These are phyloP conservation scores for Dimocarpus longan DNA, from an alignment of 345 rosid species.

Conservation along the genomic window DNA sequence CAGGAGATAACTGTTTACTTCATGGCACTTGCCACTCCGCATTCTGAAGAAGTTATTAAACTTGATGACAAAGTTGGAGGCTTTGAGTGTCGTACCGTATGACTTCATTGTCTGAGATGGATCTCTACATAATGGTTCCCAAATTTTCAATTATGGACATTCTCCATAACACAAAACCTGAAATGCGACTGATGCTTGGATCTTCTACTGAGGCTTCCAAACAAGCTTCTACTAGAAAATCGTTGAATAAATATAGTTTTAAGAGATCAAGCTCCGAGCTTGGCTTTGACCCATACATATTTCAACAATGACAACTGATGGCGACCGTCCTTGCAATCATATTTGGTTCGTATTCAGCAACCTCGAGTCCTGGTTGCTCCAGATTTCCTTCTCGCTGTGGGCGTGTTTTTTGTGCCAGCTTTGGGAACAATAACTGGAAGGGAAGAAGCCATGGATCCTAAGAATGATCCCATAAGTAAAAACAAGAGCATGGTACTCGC, in stretches of 20 bases:
- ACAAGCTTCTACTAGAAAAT: conserved; percentile 65
- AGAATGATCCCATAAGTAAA: conserved; percentile 83
- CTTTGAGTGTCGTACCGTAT: conserved; percentile 91
- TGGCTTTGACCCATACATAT: conserved; percentile 49
- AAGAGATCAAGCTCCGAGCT: conserved; percentile 52
- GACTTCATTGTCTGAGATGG: conserved; percentile 90
- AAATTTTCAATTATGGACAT: conserved; percentile 84
- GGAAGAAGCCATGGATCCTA: conserved; percentile 89
- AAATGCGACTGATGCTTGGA: too few relatives aligned
- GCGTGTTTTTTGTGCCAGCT: conserved; percentile 94
- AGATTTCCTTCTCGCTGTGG: conserved; percentile 92
- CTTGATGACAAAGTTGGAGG: conserved; percentile 98
- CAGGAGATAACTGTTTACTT: conserved; percentile 78
- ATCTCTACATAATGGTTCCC: conserved; percentile 88
- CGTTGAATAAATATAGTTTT: conserved; percentile 51
- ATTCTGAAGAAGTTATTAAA: conserved; percentile 89
- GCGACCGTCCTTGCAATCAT: conserved; percentile 85
- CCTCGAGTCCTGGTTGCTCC: conserved; percentile 96
- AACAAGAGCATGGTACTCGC: conserved; percentile 67
- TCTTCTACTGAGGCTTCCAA: conserved; percentile 86
- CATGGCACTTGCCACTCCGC: conserved; percentile 95
- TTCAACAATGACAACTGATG: conserved; percentile 94
- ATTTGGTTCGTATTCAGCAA: conserved; percentile 85
- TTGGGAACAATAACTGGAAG: conserved; percentile 89
- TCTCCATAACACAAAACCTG: too few relatives aligned